Conservation (phyloP, 352 stramenopile species). For the Globisporangium echinulatum region DNA sequence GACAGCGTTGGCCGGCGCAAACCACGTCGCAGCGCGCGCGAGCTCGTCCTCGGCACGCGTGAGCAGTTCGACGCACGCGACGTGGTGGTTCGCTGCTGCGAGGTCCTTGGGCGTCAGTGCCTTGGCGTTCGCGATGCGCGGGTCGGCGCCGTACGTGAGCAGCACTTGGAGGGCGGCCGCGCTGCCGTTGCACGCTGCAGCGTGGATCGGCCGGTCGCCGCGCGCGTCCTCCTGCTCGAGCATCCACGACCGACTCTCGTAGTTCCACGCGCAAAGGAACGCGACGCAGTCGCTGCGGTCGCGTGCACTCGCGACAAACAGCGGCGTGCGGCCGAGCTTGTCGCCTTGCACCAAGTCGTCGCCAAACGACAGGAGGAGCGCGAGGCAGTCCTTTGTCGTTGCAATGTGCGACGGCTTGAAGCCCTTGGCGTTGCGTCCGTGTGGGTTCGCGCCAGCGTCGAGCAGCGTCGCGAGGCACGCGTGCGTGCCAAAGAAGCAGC, state of each 20-base stretch:
- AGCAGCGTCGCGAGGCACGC: conserved; percentile 39
- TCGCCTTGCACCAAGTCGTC: conserved; percentile 62
- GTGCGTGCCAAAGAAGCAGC: conserved; percentile 64
- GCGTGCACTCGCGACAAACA: conserved; percentile 59
- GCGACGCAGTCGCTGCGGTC: conserved; percentile 44
- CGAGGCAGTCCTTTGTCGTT: conserved; percentile 43
- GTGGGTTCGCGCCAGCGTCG: conserved; percentile 44
- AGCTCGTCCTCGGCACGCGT: conserved; percentile 34
- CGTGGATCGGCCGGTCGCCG: conserved; percentile 53
- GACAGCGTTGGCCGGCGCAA: conserved; percentile 44
- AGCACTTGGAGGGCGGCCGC: conserved; percentile 31
- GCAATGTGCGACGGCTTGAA: conserved; percentile 66
- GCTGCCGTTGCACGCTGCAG: conserved; percentile 57
- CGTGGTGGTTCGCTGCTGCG: conserved; percentile 37
- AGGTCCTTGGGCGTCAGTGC: conserved; percentile 46
- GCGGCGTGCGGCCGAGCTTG: conserved; percentile 50
- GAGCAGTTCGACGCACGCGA: conserved; percentile 36
- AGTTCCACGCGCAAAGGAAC: conserved; percentile 59
- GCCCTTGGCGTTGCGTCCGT: conserved; percentile 57
- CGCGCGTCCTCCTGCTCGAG: conserved; percentile 53
- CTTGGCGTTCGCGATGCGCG: conserved; percentile 37
- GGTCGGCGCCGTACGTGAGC: conserved; percentile 44
- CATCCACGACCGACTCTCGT: conserved; percentile 61
- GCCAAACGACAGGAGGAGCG: conserved; percentile 42
- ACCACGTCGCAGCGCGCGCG: conserved; percentile 37